Base-by-base conservation (phyloP, 1,284 basidiomycete genomes). In the Neolentinus lepideus region DNA sequence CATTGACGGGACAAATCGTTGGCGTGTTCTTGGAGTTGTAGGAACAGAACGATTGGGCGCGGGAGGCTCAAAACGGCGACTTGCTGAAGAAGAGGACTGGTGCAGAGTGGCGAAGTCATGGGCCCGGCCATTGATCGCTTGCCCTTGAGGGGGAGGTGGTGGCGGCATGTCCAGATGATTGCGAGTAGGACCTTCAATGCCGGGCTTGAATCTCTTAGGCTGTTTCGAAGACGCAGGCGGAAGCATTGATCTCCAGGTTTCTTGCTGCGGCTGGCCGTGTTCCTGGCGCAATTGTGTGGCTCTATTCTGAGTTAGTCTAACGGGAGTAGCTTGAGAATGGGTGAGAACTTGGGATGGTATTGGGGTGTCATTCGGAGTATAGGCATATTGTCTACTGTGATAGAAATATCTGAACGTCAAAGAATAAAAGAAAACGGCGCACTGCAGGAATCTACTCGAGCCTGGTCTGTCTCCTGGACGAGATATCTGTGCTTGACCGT, bases 381-480 rank as follows among this genome's bases (percentile, higher is more conserved):
- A 88, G 21, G 78, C 76, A 63, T 81, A 88, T 66, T 84, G 78
- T 57, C 86, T 89, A 57, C 56, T 54, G 33, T 31, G 21, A 46
- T 24, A 57, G 19, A 33, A 29, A 38, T 33, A 54, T 3, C 35
- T n/a, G 31, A 26, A 31, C 3, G 54, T 3, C 19, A 50, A 24
- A 51, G 31, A 46, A 33, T 48, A 52, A 35, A 46, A 25, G 36
- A 11, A 2, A 16, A 43, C 52, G 29, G 66, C 77, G 56, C 70
- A 83, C 79, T 79, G 68, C 51, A 65, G 62, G 60, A 82, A 77
- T 27, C 72, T 72, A 62, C 75, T 76, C 6, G 78, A 78, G 16
- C 75, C 72, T 22, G 79, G 78, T 59, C 72, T 67, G 36, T 72
- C 63, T 6, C 38, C 38, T 43, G 38, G 16, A 16, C 16, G 38